Conservation (phyloP, 768 basidiomycete genomes). For the Rhodocollybia butyracea region DNA sequence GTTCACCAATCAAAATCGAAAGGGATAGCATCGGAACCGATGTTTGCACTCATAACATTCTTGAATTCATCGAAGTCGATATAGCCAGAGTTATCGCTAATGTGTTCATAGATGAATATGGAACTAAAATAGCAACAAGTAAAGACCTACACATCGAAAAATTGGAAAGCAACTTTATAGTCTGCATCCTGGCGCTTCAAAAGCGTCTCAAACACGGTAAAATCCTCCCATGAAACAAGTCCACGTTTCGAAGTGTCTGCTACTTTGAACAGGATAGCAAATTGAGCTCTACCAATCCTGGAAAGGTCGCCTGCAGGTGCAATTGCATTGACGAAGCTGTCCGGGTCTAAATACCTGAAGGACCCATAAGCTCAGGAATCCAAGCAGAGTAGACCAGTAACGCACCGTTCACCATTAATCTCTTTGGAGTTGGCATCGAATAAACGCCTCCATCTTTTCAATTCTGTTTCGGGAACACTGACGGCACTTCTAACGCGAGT, state of each 20-base stretch:
- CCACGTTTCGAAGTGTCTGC: constrained; percentile 78
- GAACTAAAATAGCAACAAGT: not conserved
- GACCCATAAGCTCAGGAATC: not conserved
- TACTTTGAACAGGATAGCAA: constrained; percentile 85
- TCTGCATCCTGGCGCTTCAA: constrained; percentile 95
- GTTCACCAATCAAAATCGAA: constrained; percentile 93
- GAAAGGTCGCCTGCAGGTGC: constrained; percentile 82
- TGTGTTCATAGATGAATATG: constrained; percentile 11
- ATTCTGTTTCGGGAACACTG: constrained; percentile 73
- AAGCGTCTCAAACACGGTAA: constrained; percentile 90
- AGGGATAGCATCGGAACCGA: constrained; percentile 78
- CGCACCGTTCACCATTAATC: constrained; percentile 60
- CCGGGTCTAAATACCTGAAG: constrained; percentile 75
- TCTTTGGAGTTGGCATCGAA: constrained; percentile 85
- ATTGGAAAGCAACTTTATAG: constrained; percentile 95
- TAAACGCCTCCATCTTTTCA: constrained; percentile 83
- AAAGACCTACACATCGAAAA: constrained; percentile 83
- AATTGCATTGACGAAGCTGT: constrained; percentile 94
- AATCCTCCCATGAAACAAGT: constrained; percentile 92
- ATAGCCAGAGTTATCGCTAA: constrained; percentile 84
- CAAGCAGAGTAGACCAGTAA: not conserved
- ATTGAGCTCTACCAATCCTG: constrained; percentile 86
- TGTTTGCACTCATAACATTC: constrained; percentile 79
- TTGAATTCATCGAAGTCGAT: constrained; percentile 97
- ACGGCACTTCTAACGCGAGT: constrained; percentile 65